These are phyloP conservation scores for Blastosporella zonata DNA, from an alignment of 1,284 basidiomycete genomes.

Conservation along the genomic window DNA sequence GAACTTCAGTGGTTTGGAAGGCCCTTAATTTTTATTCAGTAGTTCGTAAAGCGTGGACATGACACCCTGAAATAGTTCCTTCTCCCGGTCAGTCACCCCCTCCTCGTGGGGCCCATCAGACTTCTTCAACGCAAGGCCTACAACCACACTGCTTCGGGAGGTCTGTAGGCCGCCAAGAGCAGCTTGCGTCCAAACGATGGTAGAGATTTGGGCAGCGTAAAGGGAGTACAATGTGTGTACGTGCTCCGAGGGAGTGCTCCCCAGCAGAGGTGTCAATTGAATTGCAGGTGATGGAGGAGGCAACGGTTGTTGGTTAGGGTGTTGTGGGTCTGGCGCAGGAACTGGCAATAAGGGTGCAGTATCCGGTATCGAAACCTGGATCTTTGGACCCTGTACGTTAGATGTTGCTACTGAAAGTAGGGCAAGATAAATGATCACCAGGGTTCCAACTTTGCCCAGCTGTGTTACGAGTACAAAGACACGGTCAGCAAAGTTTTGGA, in stretches of 20 bases:
- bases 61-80: constrained; percentile 58
- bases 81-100: constrained; percentile 44
- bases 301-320: constrained; percentile 39
- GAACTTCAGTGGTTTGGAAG: not conserved
- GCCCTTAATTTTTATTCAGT: constrained; percentile 14
- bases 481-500: constrained; percentile 80
- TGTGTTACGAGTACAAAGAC: constrained; percentile 83
- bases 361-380: constrained; percentile 76
- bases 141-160: constrained; percentile 53
- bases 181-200: constrained; percentile 71
- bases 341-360: constrained; percentile 56
- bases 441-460: constrained; percentile 80
- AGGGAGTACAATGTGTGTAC: constrained; percentile 73
- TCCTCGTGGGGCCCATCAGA: constrained; percentile 31
- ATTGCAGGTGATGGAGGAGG: constrained; percentile 73
- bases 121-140: constrained; percentile 65
- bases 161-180: constrained; percentile 36
- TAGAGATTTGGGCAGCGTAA: constrained; percentile 84
- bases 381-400: constrained; percentile 42
- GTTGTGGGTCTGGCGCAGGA: constrained; percentile 33
- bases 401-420: constrained; percentile 8
- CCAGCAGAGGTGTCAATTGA: constrained; percentile 74
- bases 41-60: constrained; percentile 64
- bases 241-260: constrained; percentile 61
- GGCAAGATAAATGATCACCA: constrained; percentile 48